phyloP scores from a whole-genome alignment of 1,284 basidiomycete species.

The Hemileia vastatrix region DNA sequence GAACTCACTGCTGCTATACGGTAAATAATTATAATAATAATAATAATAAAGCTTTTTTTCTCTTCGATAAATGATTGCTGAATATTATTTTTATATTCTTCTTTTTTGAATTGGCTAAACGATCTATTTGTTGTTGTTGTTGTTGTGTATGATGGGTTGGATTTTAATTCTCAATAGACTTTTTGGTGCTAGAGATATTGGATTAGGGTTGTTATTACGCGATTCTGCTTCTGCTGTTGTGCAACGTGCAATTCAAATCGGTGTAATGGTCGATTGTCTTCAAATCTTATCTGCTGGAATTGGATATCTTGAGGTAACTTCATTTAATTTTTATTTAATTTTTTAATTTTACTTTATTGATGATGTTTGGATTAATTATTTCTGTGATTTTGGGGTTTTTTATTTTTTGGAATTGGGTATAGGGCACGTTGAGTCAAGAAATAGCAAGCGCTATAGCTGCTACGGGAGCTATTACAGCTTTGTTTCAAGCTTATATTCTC shows the following conservation, averaged over 20 bases:
- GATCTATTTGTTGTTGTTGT: not conserved
- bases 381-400: not conserved
- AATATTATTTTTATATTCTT: too few relatives aligned
- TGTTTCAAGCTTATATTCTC: constrained; percentile 13
- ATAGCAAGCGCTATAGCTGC: constrained; percentile 13
- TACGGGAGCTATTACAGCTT: constrained; percentile 7
- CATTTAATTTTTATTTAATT: not conserved
- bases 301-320: constrained; percentile 15
- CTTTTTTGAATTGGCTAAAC: not conserved
- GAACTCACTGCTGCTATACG: constrained; percentile 19
- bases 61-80: too few relatives aligned
- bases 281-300: constrained; percentile 10
- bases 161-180: not conserved
- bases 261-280: constrained; percentile 12
- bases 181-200: constrained; percentile 17
- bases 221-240: constrained; percentile 17
- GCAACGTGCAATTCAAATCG: constrained; percentile 11
- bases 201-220: constrained; percentile 13
- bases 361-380: not conserved
- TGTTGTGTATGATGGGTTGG: not conserved
- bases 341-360: not conserved
- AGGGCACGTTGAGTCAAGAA: constrained; percentile 23
- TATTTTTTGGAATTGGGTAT: not conserved
- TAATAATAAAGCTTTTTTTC: too few relatives aligned
- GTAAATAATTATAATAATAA: too few relatives aligned